Evolutionary conservation across 495 filamentous ascomycete species (phyloP).

Genomic region (Penicillium argentinense): DNA sequence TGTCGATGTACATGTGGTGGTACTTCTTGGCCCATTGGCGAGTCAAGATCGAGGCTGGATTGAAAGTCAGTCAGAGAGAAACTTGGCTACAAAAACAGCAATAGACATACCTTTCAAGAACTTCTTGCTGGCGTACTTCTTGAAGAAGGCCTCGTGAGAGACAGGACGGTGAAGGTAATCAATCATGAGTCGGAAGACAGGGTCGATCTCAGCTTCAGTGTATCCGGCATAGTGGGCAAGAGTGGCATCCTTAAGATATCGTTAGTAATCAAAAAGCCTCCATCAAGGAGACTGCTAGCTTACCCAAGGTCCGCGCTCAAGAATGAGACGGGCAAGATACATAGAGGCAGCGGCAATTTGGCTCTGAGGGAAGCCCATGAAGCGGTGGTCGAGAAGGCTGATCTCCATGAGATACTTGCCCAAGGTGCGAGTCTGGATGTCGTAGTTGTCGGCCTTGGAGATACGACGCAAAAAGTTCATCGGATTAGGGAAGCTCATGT

Average conservation of each 20-base stretch:
- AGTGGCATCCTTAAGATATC: conserved; percentile 61
- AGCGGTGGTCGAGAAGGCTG: conserved; percentile 87
- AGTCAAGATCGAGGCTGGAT: conserved; percentile 80
- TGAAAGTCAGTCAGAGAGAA: conserved; percentile 16
- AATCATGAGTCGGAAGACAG: conserved; percentile 90
- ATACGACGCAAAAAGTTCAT: conserved; percentile 99
- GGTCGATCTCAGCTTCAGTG: conserved; percentile 85
- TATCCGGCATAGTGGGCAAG: conserved; percentile 94
- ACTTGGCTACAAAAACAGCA: background rate
- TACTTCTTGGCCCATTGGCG: conserved; percentile 90
- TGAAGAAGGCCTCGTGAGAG: conserved; percentile 94
- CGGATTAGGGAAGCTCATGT: conserved; percentile 97
- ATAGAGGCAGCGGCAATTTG: conserved; percentile 89
- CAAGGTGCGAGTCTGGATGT: conserved; percentile 93
- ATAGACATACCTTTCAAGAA: conserved; percentile 81
- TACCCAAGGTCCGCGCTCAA: conserved; percentile 81
- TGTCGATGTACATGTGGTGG: conserved; percentile 45
- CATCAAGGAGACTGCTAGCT: no score
- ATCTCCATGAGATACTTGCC: conserved; percentile 99
- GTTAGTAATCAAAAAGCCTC: no score
- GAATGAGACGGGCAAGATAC: conserved; percentile 88
- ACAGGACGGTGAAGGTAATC: conserved; percentile 90
- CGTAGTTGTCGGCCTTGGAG: conserved; percentile 97
- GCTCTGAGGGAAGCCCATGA: conserved; percentile 83
- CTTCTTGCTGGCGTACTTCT: conserved; percentile 98